Percentiles rank a stretch among this genome's conserved stretches.
These are phyloP conservation scores for Mycena leptocephala DNA, from an alignment of 768 basidiomycete species.

Conservation along the genomic window DNA sequence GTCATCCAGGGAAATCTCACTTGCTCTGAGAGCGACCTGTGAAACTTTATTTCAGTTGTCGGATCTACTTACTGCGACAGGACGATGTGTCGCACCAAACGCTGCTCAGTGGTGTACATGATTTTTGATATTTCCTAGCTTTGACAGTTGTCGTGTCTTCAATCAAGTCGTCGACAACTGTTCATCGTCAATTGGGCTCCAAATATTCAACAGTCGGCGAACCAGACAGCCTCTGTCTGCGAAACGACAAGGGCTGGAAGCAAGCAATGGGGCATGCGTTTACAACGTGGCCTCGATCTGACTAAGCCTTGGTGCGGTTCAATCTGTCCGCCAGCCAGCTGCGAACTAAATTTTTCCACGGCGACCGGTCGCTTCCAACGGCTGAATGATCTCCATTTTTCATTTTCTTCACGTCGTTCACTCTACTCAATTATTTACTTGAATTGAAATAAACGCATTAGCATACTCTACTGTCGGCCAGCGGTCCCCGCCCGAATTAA, in stretches of 20 bases:
- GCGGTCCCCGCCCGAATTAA: conserved; percentile 11
- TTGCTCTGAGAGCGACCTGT: conserved; percentile 8
- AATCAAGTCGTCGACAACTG: background rate
- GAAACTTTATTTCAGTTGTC: background rate
- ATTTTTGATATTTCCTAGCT: conserved; percentile 8
- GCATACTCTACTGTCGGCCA: background rate
- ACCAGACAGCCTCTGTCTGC: too few species aligned
- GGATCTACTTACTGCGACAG: conserved; percentile 10
- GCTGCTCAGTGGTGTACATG: conserved; percentile 1
- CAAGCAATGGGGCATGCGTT: conserved; percentile 3
- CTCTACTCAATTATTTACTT: conserved; percentile 10
- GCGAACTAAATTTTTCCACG: background rate
- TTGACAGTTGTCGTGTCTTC: conserved; percentile 12
- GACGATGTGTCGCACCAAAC: conserved; percentile 4
- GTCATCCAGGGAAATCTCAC: conserved; percentile 1
- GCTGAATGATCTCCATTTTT: background rate
- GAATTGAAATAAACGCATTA: conserved; percentile 2
- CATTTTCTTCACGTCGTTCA: conserved; percentile 6
- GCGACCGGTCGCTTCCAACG: background rate
- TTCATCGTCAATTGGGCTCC: background rate
- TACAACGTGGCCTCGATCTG: conserved; percentile 3
- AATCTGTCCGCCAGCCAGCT: conserved; percentile 4
- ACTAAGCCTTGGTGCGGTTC: background rate
- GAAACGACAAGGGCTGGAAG: conserved; percentile 2
- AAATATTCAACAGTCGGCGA: background rate